These are phyloP conservation scores for Ophiosphaerella herpotricha DNA, from an alignment of 2,329 filamentous ascomycete species.

Conservation along the genomic window DNA sequence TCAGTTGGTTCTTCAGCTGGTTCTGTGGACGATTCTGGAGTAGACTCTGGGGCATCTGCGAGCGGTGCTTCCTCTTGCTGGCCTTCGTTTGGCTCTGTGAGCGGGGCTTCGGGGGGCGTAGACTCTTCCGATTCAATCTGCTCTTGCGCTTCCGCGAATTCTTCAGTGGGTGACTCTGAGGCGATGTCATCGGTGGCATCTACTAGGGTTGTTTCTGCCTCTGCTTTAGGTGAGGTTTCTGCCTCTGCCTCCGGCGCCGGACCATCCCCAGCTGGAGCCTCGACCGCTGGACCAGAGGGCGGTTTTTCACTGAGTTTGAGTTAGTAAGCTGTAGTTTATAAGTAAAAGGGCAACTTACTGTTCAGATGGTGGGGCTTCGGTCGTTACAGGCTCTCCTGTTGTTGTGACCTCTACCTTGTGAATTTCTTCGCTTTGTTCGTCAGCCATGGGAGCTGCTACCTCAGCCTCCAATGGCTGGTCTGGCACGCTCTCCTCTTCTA, in stretches of 20 bases:
- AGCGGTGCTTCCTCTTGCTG: background rate
- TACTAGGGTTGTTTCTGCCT: background rate
- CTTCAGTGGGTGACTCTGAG: slow-evolving; percentile 7
- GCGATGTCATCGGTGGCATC: background rate
- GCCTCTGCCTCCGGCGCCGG: background rate
- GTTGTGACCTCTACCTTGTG: slow-evolving; percentile 1
- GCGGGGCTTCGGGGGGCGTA: background rate
- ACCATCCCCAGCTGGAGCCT: background rate
- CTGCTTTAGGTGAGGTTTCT: background rate
- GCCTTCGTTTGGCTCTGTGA: background rate
- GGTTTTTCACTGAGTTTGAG: too few relatives aligned
- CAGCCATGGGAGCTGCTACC: background rate
- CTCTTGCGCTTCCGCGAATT: background rate
- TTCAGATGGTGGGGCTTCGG: slow-evolving; percentile 2
- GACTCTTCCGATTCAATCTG: background rate
- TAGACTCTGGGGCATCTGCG: background rate
- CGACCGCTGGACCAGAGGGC: too few relatives aligned
- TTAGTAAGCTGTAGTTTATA: too few relatives aligned
- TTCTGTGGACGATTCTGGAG: too few relatives aligned
- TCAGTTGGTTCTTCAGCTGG: background rate
- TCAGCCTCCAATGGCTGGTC: background rate
- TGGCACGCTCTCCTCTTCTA: background rate
- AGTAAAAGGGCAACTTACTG: background rate
- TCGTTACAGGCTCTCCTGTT: background rate
- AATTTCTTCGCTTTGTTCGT: background rate